Percentiles rank a stretch among this genome's conserved stretches.
Evolutionary conservation across 1,284 basidiomycete genomes (phyloP).

Genomic region (Anthracocystis walkeri): DNA sequence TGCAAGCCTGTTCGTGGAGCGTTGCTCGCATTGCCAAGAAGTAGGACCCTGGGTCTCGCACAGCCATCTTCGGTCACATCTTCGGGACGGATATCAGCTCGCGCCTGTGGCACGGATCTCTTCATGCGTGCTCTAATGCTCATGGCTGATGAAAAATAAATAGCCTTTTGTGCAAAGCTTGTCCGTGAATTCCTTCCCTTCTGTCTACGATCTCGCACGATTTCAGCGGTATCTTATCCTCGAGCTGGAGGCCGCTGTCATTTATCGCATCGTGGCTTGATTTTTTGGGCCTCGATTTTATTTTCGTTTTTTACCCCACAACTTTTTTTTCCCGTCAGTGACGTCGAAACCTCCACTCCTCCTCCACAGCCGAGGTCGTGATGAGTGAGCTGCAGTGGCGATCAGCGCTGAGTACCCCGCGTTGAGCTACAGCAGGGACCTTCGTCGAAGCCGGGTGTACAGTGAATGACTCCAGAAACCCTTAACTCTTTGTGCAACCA

Average conservation of each 20-base stretch:
- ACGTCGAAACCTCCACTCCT: not conserved
- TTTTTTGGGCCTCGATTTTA: not conserved
- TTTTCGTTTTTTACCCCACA: conserved; percentile 2
- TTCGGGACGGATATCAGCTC: not conserved
- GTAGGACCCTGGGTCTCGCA: conserved; percentile 2
- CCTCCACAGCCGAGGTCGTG: conserved; percentile 7
- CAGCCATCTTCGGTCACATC: not conserved
- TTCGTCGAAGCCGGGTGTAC: too few species aligned
- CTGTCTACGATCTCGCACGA: not conserved
- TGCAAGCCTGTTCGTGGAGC: not conserved
- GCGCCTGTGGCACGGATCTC: not conserved
- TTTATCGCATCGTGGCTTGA: not conserved
- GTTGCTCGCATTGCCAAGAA: not conserved
- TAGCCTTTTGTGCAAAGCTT: not conserved
- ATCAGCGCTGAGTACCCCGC: not conserved
- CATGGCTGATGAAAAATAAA: too few species aligned
- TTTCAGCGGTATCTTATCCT: too few species aligned
- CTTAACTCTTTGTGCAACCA: too few species aligned
- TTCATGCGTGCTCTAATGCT: not conserved
- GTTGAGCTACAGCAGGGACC: too few species aligned
- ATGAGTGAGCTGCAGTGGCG: not conserved
- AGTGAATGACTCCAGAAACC: too few species aligned
- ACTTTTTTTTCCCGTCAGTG: not conserved
- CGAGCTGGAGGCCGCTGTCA: not conserved
- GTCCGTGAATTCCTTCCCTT: not conserved